Conservation (phyloP, 1,284 basidiomycete genomes). For the Papiliotrema flavescens region DNA sequence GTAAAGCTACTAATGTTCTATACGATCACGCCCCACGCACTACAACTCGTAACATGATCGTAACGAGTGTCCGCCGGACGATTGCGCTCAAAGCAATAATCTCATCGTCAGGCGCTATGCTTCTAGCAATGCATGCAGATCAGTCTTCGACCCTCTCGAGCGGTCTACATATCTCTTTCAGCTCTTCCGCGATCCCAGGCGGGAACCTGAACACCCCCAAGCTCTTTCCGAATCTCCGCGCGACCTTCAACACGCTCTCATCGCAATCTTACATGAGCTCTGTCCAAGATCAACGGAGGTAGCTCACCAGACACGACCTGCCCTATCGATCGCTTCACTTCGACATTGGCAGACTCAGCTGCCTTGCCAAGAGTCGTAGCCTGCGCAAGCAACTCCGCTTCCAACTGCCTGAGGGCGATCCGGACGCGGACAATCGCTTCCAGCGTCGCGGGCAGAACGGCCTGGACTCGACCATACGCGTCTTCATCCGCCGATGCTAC, state of each 20-base stretch:
- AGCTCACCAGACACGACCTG: slow-evolving; percentile 13
- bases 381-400: slow-evolving; percentile 18
- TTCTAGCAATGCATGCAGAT: not conserved
- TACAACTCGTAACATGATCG: no score
- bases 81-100: no score
- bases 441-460: slow-evolving; percentile 37
- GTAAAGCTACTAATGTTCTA: no score
- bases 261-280: slow-evolving; percentile 22
- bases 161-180: slow-evolving; percentile 32
- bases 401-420: slow-evolving; percentile 17
- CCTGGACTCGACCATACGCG: slow-evolving; percentile 42
- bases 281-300: not conserved
- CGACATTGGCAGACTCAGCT: slow-evolving; percentile 5
- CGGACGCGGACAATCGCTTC: slow-evolving; percentile 40
- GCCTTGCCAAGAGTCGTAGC: slow-evolving; percentile 14
- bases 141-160: not conserved
- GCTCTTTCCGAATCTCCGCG: slow-evolving; percentile 32
- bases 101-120: no score
- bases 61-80: no score
- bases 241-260: slow-evolving; percentile 24
- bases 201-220: slow-evolving; percentile 41
- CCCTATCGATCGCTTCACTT: slow-evolving; percentile 8
- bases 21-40: no score
- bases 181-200: slow-evolving; percentile 21
- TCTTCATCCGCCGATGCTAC: slow-evolving; percentile 42